Evolutionary conservation across 768 basidiomycete genomes (phyloP).

Genomic region (Phylloporus sp.): DNA sequence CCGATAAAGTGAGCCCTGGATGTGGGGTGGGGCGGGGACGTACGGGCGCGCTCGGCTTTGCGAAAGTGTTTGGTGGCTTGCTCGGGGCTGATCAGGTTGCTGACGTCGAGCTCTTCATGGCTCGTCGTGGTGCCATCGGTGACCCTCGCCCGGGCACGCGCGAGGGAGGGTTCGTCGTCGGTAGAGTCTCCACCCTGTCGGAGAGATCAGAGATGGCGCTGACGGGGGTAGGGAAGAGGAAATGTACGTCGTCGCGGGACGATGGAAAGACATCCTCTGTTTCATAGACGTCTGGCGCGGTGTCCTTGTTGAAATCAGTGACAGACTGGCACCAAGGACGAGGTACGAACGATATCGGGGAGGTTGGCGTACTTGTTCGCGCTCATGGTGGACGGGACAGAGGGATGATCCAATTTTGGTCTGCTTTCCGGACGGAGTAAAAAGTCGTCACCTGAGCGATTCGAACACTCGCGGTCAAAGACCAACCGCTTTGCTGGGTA

Average conservation of each 20-base stretch:
- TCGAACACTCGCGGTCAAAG: constrained; percentile 61
- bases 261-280: constrained; percentile 73
- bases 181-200: constrained; percentile 55
- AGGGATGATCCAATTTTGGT: not conserved
- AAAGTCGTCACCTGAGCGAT: constrained; percentile 55
- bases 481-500: constrained; percentile 50
- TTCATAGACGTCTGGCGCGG: constrained; percentile 88
- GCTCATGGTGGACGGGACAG: constrained; percentile 40
- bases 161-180: constrained; percentile 55
- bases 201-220: constrained; percentile 6
- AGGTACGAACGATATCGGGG: constrained; percentile 78
- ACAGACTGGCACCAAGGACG: too few species aligned
- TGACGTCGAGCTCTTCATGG: constrained; percentile 66
- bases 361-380: constrained; percentile 79
- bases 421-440: constrained; percentile 15
- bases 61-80: constrained; percentile 68
- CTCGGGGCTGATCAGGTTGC: constrained; percentile 55
- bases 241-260: constrained; percentile 47
- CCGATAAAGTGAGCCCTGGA: not conserved
- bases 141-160: constrained; percentile 30
- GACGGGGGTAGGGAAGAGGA: not conserved
- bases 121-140: constrained; percentile 35
- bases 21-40: constrained; percentile 4
- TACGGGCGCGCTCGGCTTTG: constrained; percentile 64
- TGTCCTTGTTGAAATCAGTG: constrained; percentile 52